Percentiles rank a stretch among this genome's conserved stretches.
Evolutionary conservation across 345 rosid species (phyloP).

Genomic region (Lenwebbia sp.): DNA sequence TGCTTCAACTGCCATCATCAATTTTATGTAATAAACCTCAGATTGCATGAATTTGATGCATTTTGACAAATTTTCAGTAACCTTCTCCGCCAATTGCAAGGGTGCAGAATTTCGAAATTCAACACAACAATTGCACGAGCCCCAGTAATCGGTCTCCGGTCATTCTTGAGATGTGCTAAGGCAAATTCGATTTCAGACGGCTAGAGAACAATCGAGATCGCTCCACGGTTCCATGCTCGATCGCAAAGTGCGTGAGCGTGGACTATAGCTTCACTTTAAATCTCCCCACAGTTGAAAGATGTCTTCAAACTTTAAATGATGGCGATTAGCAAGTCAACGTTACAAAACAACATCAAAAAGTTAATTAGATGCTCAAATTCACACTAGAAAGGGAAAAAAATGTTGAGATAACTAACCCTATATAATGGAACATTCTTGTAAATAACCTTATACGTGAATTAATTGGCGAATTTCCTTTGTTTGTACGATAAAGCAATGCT

Average conservation of each 20-base stretch:
- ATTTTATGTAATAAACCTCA: no score
- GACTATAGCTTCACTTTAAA: not conserved
- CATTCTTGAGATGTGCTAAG: not conserved
- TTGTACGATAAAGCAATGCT: not conserved
- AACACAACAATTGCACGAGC: no score
- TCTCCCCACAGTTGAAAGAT: not conserved
- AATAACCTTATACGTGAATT: not conserved
- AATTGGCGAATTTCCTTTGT: not conserved
- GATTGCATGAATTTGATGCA: no score
- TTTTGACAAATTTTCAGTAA: no score
- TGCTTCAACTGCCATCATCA: no score
- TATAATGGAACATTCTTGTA: not conserved
- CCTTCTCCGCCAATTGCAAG: no score
- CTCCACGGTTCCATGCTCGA: not conserved
- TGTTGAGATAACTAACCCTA: not conserved
- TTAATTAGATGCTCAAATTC: not conserved
- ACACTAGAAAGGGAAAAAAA: not conserved
- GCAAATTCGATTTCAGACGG: no score
- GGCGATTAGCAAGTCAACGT: not conserved
- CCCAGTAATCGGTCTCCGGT: no score
- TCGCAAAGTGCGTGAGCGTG: not conserved
- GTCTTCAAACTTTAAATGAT: not conserved
- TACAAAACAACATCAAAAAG: not conserved
- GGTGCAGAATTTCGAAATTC: no score
- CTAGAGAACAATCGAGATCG: not conserved